Percentiles rank a stretch among this genome's conserved stretches.
phyloP scores from a whole-genome alignment of 306 rosid genomes.

The Medicago truncatula region DNA sequence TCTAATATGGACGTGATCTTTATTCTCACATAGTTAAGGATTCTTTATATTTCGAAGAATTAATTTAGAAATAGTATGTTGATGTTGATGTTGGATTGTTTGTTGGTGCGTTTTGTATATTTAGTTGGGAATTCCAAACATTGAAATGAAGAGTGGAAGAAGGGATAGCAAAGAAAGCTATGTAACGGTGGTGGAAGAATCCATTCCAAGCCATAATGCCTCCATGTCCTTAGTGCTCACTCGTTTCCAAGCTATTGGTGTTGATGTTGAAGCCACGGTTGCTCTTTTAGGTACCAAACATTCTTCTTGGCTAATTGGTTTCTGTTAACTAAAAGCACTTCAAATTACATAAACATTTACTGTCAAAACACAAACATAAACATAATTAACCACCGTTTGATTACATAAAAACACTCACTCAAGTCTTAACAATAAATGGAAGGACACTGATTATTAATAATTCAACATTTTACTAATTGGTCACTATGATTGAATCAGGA shows the following conservation, averaged over 20 bases:
- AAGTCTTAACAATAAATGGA: conserved; percentile 1
- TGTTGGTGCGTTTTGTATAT: conserved; percentile 36
- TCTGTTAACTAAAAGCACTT: not conserved
- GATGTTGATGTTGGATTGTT: not conserved
- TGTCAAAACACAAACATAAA: conserved; percentile 18
- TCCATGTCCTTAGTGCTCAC: conserved; percentile 67
- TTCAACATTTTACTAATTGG: no score
- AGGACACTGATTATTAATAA: not conserved
- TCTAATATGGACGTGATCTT: no score
- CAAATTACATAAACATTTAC: no score
- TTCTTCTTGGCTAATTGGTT: not conserved
- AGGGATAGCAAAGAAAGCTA: conserved; percentile 75
- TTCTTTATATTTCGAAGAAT: no score
- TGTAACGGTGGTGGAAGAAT: conserved; percentile 48
- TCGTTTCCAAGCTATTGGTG: conserved; percentile 70
- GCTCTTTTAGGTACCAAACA: conserved; percentile 68
- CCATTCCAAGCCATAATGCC: conserved; percentile 78
- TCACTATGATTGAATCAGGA: conserved; percentile 45
- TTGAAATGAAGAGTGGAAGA: conserved; percentile 84
- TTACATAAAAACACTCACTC: no score
- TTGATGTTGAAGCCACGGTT: conserved; percentile 76
- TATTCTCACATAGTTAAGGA: no score
- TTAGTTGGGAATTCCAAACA: conserved; percentile 75
- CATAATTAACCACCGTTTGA: not conserved
- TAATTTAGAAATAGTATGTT: no score